A percentile compares a stretch with the other conserved stretches of the same genome.
Conservation (phyloP, 1,284 basidiomycete genomes). For the Earliella scabrosa region DNA sequence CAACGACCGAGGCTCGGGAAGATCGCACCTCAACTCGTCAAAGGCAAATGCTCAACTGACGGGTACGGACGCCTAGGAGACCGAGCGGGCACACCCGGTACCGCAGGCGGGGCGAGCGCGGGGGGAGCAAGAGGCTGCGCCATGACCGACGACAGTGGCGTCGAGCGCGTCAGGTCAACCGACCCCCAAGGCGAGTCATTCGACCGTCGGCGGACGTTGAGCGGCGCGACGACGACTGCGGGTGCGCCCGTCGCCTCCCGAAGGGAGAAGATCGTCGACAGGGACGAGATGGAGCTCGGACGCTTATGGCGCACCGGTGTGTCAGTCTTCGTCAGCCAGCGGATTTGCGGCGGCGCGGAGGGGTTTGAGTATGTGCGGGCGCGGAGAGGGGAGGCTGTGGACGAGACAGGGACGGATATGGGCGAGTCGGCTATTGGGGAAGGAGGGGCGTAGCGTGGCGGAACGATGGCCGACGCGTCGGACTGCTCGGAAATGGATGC, state of each 20-base stretch:
- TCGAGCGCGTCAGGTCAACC: conserved; percentile 9
- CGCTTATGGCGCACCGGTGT: neutral
- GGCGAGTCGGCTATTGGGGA: conserved; percentile 5
- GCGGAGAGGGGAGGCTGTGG: conserved; percentile 2
- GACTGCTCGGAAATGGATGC: neutral
- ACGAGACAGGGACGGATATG: conserved; percentile 2
- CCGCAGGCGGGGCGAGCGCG: neutral
- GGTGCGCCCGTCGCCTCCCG: neutral
- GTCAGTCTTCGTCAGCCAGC: conserved; percentile 13
- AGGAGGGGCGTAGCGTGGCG: conserved; percentile 3
- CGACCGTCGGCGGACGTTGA: conserved; percentile 11
- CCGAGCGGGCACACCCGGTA: conserved; percentile 13
- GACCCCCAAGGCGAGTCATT: conserved; percentile 1
- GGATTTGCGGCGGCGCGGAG: conserved; percentile 12
- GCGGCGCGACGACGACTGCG: conserved; percentile 8
- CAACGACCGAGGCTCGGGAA: too few relatives aligned
- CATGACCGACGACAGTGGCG: neutral
- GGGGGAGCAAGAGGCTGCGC: neutral
- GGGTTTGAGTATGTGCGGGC: conserved; percentile 13
- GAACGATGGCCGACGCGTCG: neutral
- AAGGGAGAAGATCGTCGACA: conserved; percentile 15
- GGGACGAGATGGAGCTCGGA: conserved; percentile 15
- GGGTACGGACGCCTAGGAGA: conserved; percentile 15
- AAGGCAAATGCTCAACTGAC: conserved; percentile 8
- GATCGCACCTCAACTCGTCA: too few relatives aligned